Conservation (phyloP, 306 rosid genomes). For the Pachyrhizus erosus region DNA sequence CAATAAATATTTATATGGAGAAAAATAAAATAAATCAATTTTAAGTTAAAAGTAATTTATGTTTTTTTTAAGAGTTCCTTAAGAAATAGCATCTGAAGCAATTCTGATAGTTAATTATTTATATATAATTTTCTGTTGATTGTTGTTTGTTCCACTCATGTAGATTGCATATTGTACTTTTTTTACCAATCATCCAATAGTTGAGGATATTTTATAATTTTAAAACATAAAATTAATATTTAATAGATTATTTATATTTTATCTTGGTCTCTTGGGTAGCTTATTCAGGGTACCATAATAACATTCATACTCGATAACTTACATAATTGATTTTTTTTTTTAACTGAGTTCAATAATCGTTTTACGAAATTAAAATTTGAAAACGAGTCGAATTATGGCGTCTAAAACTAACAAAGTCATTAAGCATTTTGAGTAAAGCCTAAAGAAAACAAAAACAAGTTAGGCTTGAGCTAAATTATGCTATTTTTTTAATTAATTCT, state of each 20-base stretch:
- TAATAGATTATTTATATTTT: too few relatives aligned
- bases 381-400: too few relatives aligned
- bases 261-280: neutral
- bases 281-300: too few relatives aligned
- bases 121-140: neutral
- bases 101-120: neutral
- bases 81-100: neutral
- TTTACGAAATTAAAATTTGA: neutral
- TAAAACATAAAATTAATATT: neutral
- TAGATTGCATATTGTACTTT: too few relatives aligned
- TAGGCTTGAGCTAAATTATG: neutral
- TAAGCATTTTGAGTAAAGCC: neutral
- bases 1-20: neutral
- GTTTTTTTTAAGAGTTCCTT: too few relatives aligned
- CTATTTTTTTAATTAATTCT: neutral
- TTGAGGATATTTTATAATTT: neutral
- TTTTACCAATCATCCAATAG: neutral
- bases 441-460: neutral
- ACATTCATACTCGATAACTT: neutral
- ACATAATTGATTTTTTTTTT: too few relatives aligned
- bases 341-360: neutral
- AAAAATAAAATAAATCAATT: too few relatives aligned
- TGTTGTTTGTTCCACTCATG: too few relatives aligned
- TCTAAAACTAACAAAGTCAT: too few relatives aligned
- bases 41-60: too few relatives aligned